Conservation (phyloP, 1,284 basidiomycete genomes). For the Cryptococcus hybrid region DNA sequence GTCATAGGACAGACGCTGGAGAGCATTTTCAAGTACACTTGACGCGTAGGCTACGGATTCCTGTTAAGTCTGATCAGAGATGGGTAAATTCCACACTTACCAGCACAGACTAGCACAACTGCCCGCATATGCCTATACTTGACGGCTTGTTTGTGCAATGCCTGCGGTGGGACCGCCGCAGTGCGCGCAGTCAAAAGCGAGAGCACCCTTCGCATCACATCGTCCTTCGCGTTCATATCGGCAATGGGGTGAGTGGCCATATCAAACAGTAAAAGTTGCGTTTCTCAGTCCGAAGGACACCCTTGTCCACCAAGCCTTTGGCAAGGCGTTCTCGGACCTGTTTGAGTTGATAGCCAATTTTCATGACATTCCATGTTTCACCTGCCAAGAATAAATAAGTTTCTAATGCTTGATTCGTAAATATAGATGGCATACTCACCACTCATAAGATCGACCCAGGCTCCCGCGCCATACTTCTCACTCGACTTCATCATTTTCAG, state of each 20-base stretch:
- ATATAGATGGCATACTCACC: conserved; percentile 57
- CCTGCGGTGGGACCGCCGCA: conserved; percentile 68
- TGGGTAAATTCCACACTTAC: conserved; percentile 35
- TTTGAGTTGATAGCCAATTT: conserved; percentile 96
- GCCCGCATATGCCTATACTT: conserved; percentile 77
- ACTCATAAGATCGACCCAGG: conserved; percentile 89
- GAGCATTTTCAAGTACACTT: conserved; percentile 90
- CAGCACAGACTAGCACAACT: conserved; percentile 79
- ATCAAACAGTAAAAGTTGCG: conserved; percentile 97
- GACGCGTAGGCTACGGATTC: conserved; percentile 66
- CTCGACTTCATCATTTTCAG: conserved; percentile 81
- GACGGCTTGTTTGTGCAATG: conserved; percentile 68
- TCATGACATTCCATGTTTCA: conserved; percentile 98
- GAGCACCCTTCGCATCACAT: conserved; percentile 71
- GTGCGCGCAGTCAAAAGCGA: conserved; percentile 78
- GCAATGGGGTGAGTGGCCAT: conserved; percentile 97
- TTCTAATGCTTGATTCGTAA: not conserved
- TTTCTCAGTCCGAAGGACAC: conserved; percentile 93
- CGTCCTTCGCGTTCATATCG: conserved; percentile 83
- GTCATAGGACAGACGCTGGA: conserved; percentile 81
- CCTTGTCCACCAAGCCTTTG: conserved; percentile 97
- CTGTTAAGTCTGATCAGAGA: not conserved
- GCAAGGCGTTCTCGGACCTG: conserved; percentile 94
- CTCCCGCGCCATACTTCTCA: conserved; percentile 83
- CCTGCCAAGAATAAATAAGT: conserved; percentile 55